Evolutionary conservation across 73 alveolate species (phyloP).

Genomic region (Paramecium bursaria): DNA sequence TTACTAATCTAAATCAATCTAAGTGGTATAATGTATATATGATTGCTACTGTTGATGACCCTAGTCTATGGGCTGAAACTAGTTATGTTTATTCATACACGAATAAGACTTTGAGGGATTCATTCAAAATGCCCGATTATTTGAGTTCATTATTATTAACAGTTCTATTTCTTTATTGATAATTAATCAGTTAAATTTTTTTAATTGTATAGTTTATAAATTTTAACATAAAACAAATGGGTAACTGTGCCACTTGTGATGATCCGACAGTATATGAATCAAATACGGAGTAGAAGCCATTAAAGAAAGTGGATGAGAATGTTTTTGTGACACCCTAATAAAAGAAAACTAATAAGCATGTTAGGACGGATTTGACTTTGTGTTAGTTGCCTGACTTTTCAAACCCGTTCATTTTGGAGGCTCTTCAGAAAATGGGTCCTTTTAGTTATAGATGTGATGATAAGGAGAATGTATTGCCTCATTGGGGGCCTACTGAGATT

Average conservation of each 20-base stretch:
- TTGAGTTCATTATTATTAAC: too few relatives aligned
- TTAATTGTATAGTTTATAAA: background rate
- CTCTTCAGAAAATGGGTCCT: slow-evolving; percentile 55
- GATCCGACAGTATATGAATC: slow-evolving; percentile 61
- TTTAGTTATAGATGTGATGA: slow-evolving; percentile 51
- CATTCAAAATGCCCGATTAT: slow-evolving; percentile 40
- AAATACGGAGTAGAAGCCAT: slow-evolving; percentile 37
- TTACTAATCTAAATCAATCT: slow-evolving; percentile 7
- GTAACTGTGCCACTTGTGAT: slow-evolving; percentile 72
- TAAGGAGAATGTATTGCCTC: slow-evolving; percentile 8
- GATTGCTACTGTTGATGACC: slow-evolving; percentile 35
- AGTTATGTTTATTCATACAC: slow-evolving; percentile 3
- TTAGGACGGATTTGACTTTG: slow-evolving; percentile 42
- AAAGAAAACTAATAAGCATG: slow-evolving; percentile 45
- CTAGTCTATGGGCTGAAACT: slow-evolving; percentile 43
- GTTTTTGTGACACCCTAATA: background rate
- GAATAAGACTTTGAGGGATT: slow-evolving; percentile 11
- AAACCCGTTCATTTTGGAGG: slow-evolving; percentile 27
- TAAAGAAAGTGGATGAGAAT: slow-evolving; percentile 57
- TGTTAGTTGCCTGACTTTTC: slow-evolving; percentile 63
- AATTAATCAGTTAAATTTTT: too few relatives aligned
- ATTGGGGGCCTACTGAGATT: slow-evolving; percentile 67
- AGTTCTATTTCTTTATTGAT: too few relatives aligned
- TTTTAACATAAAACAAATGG: slow-evolving; percentile 55
- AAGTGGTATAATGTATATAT: slow-evolving; percentile 42